Base-by-base conservation (phyloP, 1,284 basidiomycete species). In the Trametes versicolor region DNA sequence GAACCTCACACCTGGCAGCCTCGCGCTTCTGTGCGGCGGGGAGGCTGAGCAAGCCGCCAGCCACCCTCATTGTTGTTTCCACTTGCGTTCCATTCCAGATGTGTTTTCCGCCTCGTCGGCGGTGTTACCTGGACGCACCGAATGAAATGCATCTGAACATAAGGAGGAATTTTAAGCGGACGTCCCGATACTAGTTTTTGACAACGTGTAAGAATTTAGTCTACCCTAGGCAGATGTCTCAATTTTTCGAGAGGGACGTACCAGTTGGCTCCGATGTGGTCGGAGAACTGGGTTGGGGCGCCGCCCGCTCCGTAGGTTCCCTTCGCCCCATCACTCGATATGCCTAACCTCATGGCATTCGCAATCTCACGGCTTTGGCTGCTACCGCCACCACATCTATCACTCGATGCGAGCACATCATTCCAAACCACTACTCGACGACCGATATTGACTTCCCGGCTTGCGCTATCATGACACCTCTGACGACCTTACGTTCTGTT, bases 1-100 rank as follows among this genome's bases (percentile, higher is more conserved):
- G 67, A 68, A 32, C 67, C 67, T 12, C 64, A 68, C 19, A 64
- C 51, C 49, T 68, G 67, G 67, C 55, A 56, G 25, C 67, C 67
- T 3, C 51, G 62, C 19, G 64, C 58, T 37, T 41, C 62, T 21
- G 55, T 68, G 29, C 55, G 51, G 12, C 67, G 67, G 0, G 67
- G 64, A 32, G 53, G 64, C 9, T 68, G 45, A 66, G 27, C 21
- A 7, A 39, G 10, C 15, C 37, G 37, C 15, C 37, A 39, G 37
- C 15, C 37, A 39, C 12, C 15, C 37, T 39, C 37, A 6, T 39
- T 39, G 15, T 39, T 7, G 17, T 2, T 19, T 62, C 17, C 43
- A 17, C 37, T 39, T 17, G 37, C 37, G 15, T 4, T 39, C 37
- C 37, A 39, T 17, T 39, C 15, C 15, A 17, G 37, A 39, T 39